phyloP scores from a whole-genome alignment of 768 basidiomycete species.

The Candolleomyces eurysporus region DNA sequence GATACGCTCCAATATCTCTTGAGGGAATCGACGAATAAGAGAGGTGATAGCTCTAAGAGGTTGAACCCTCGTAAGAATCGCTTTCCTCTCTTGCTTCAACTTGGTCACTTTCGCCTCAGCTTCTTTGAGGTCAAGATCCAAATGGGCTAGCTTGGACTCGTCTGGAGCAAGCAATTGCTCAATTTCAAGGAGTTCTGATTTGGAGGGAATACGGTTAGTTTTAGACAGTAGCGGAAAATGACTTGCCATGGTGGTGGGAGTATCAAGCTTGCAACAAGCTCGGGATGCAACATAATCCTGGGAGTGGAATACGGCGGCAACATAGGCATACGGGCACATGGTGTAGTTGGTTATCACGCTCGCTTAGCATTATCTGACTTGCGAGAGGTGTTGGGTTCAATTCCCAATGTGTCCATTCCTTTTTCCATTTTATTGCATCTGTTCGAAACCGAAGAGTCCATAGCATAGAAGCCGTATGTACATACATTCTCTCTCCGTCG shows the following conservation, averaged over 20 bases:
- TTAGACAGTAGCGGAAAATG: not conserved
- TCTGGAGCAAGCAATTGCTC: not conserved
- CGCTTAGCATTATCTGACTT: no score
- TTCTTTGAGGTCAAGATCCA: not conserved
- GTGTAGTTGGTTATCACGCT: conserved; percentile 7
- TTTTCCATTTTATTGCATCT: no score
- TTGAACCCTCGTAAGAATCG: not conserved
- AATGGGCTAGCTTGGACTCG: not conserved
- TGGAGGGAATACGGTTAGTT: not conserved
- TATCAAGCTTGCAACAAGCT: not conserved
- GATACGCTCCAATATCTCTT: conserved; percentile 15
- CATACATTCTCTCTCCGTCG: no score
- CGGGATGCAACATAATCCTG: not conserved
- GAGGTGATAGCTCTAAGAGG: not conserved
- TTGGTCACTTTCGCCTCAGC: not conserved
- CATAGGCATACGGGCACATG: not conserved
- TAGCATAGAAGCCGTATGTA: no score
- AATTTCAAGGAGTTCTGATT: not conserved
- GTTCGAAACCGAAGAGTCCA: no score
- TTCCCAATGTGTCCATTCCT: no score
- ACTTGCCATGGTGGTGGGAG: not conserved
- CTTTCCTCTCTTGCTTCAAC: not conserved
- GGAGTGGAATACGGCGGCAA: not conserved
- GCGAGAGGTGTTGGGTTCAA: no score
- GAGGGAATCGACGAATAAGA: conserved; percentile 10